Conservation (phyloP, 768 basidiomycete species). For the Punctularia strigosozonata region DNA sequence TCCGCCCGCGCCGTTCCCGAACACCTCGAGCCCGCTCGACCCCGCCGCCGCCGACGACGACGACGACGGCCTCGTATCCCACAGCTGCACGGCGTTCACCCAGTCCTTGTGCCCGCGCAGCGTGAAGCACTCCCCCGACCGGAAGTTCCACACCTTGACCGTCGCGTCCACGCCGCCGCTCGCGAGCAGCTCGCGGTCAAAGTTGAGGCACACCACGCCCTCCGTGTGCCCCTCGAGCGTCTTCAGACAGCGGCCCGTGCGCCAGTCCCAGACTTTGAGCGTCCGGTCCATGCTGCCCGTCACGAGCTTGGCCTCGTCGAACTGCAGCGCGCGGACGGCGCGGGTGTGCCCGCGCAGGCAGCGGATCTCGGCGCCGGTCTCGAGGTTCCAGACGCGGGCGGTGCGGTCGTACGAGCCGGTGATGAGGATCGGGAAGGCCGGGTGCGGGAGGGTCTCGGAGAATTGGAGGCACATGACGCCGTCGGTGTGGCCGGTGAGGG, state of each 20-base stretch:
- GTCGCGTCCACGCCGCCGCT: slow-evolving; percentile 93
- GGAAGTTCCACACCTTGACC: slow-evolving; percentile 90
- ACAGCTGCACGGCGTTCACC: slow-evolving; percentile 91
- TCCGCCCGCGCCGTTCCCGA: background rate
- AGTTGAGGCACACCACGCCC: slow-evolving; percentile 84
- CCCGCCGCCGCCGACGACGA: slow-evolving; percentile 15
- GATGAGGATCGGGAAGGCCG: slow-evolving; percentile 87
- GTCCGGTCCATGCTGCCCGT: slow-evolving; percentile 96
- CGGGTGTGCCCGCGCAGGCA: slow-evolving; percentile 85
- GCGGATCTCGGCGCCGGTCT: slow-evolving; percentile 75
- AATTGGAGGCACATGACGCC: slow-evolving; percentile 98
- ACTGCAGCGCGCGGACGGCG: slow-evolving; percentile 87
- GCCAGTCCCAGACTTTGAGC: slow-evolving; percentile 94
- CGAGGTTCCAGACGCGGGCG: slow-evolving; percentile 91
- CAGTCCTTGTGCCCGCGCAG: slow-evolving; percentile 89
- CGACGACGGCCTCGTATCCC: slow-evolving; percentile 49
- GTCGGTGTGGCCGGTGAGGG: slow-evolving; percentile 86
- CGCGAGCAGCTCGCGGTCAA: slow-evolving; percentile 84
- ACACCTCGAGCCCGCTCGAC: slow-evolving; percentile 2
- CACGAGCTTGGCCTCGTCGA: slow-evolving; percentile 90
- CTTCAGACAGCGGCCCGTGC: slow-evolving; percentile 76
- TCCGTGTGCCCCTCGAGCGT: slow-evolving; percentile 85
- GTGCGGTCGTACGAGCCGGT: slow-evolving; percentile 97
- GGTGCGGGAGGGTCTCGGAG: slow-evolving; percentile 70
- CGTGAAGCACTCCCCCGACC: slow-evolving; percentile 84